Evolutionary conservation across 2,329 filamentous ascomycete species (phyloP), one percentile per base, ranked within the genome.

Genomic region (Ophiostoma sp.): DNA sequence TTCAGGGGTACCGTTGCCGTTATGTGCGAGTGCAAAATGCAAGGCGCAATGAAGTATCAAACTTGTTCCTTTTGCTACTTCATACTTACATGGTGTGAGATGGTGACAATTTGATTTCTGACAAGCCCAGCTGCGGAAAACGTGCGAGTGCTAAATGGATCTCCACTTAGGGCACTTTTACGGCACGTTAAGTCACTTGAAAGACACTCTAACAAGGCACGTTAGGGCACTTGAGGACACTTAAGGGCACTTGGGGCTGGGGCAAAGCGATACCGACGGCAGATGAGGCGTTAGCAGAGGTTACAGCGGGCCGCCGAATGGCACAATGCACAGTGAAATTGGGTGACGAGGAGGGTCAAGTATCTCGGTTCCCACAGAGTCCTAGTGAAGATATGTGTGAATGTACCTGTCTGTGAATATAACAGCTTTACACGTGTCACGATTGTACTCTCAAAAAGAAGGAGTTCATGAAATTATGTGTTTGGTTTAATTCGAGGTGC

Each of bases 291-390:
- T 42, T 63, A 42, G 33, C n/a, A 25, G 36, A 64, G 36, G 33
- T 63, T 39, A 63, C 33, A 39, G 59, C 59, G 59, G 59, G n/a
- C 59, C 59, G 59, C 59, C 42, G 33, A 17, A 48, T 48, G 15
- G 42, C 42, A 48, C 42, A 48, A 48, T 48, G 15, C 42, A 4
- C 19, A 17, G 42, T 48, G 15, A 19, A 19, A 48, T 19, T 48
- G 15, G n/a, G 12, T 33, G 28, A 55, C 22, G 25, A 4, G 22
- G 22, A 31, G 28, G 15, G 25, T 33, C 55, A 36, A 15, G 45
- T 4, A 22, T 9, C 2, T 36, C 8, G 33, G 33, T 36, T 4
- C 33, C 8, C 33, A 36, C 33, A 36, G 33, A n/a, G 33, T 36
- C 8, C 33, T 3, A 8, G 33, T 36, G 33, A 36, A 36, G 33